Conservation (phyloP, 2,329 filamentous ascomycete genomes). For the Reticulascus tulasneorum region DNA sequence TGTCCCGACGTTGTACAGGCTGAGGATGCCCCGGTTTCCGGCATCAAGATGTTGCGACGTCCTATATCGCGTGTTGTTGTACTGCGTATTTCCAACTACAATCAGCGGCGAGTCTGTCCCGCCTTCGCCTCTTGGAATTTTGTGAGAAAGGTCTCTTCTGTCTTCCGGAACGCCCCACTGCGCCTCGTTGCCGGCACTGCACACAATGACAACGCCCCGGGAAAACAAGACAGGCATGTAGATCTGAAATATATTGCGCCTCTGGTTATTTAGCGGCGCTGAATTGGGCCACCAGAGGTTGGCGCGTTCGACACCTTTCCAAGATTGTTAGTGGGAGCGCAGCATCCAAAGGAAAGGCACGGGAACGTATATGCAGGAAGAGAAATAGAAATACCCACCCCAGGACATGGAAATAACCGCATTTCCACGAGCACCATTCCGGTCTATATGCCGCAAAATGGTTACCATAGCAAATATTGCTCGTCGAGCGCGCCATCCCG, state of each 20-base stretch:
- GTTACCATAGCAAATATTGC: neutral
- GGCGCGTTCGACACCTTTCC: neutral
- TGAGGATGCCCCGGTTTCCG: neutral
- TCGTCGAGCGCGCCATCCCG: neutral
- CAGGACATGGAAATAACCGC: neutral
- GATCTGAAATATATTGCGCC: neutral
- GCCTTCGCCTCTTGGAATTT: neutral
- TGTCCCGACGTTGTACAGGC: neutral
- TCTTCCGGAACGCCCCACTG: too few species aligned
- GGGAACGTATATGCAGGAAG: too few species aligned
- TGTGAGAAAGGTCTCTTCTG: too few species aligned
- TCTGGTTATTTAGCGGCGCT: neutral
- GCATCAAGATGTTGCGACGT: neutral
- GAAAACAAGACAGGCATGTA: neutral
- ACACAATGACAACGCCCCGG: neutral
- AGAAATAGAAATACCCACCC: neutral
- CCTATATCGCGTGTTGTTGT: neutral
- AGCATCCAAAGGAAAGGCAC: too few species aligned
- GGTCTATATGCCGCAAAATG: neutral
- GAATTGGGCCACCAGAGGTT: neutral
- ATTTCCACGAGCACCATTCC: neutral
- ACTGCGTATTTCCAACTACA: neutral
- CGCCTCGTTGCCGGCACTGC: neutral
- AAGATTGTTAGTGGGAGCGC: neutral
- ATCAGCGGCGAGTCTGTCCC: neutral